Base-by-base conservation (phyloP, 2,329 filamentous ascomycete species). In the Hirsutella minnesotensis region DNA sequence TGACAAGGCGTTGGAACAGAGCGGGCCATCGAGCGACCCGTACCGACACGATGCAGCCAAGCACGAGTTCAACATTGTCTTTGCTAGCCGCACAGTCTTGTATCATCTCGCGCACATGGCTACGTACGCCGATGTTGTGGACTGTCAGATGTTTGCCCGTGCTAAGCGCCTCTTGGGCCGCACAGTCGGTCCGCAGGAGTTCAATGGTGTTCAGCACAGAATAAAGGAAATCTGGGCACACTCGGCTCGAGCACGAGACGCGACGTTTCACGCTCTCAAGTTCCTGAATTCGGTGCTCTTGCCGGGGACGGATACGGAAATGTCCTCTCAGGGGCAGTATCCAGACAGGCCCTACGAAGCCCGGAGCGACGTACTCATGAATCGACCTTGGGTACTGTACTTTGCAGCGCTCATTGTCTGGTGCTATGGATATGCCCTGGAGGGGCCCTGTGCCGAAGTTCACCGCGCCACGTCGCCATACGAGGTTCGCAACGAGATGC, bases 31-130 rank as follows among this genome's bases (percentile, higher is more conserved):
- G 24, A 63, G 65, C 20, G 72, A 76, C 42, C 74, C 77, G 2
- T 78, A 79, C 51, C 64, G 65, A 39, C 71, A 70, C 50, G 69
- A 73, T 42, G 57, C 70, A 69, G 53, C 55, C 53, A 78, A 84
- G 47, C 81, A 81, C 52, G 72, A 78, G 46, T 64, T 68, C 41
- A 76, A 72, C 44, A 65, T 75, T 13, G 81, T 94, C 24, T 90
- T 92, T 53, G 87, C 95, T 59, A 88, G 83, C 48, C 79, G 87
- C 18, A 94, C 84, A 3, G 90, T 95, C 22, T 69, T 96, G 37
- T 89, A 96, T 57, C 87, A 94, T 54, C 70, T 98, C 12, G 92
- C 92, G 0, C 92, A 96, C 61, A 95, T 98, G 86, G 87, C 88
- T 3, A 95, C 95, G 75, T 88, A 96, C 56, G 88, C 94, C 20